These are phyloP conservation scores for Xylaria flabelliformis DNA, from an alignment of 495 filamentous ascomycete species.

Conservation along the genomic window DNA sequence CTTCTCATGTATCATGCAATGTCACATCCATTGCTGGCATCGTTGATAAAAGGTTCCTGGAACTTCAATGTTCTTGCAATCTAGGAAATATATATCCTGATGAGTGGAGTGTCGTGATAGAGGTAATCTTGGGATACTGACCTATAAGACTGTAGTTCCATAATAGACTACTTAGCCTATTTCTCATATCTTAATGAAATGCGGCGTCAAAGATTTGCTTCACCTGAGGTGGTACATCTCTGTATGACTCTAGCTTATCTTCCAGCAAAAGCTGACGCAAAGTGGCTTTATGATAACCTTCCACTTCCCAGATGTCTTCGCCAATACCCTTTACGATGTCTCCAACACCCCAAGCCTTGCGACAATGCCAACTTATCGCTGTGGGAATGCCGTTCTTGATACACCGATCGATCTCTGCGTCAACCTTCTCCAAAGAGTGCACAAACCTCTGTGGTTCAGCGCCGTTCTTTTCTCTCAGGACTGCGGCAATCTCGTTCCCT, in stretches of 20 bases:
- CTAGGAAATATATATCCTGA: neutral
- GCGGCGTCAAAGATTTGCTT: constrained; percentile 23
- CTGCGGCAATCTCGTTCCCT: constrained; percentile 32
- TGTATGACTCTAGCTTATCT: constrained; percentile 31
- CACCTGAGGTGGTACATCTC: constrained; percentile 30
- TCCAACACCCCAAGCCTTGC: constrained; percentile 34
- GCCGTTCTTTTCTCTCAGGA: constrained; percentile 34
- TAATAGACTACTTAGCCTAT: neutral
- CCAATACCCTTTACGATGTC: constrained; percentile 21
- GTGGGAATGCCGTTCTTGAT: constrained; percentile 22
- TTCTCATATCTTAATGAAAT: constrained; percentile 24
- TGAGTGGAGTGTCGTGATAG: neutral
- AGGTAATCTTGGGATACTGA: neutral
- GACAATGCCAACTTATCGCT: constrained; percentile 32
- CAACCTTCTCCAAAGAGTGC: constrained; percentile 34
- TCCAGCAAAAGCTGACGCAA: constrained; percentile 31
- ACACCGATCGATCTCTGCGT: constrained; percentile 28
- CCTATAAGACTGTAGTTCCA: neutral
- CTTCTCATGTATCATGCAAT: neutral
- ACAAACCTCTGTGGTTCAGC: constrained; percentile 28
- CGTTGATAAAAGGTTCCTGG: neutral
- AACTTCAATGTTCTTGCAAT: neutral
- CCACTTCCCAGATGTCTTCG: constrained; percentile 37
- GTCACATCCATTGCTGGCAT: neutral
- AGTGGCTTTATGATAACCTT: constrained; percentile 33